Conservation (phyloP, 805 yeast genomes). For the Diddensiella transvaalensis region DNA sequence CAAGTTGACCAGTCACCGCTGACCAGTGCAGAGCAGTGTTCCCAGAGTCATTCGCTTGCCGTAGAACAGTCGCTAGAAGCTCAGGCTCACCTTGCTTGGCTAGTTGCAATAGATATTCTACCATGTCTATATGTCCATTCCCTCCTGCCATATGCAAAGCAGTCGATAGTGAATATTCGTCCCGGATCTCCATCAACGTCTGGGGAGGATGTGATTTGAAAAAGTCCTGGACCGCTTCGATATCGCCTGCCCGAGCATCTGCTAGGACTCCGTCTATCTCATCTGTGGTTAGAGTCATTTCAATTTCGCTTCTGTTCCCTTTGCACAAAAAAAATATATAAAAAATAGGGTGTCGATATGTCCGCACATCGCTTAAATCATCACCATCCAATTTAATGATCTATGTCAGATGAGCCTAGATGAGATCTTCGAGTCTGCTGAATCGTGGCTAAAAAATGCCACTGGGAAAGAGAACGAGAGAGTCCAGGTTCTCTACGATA, state of each 20-base stretch:
- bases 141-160: constrained; percentile 95
- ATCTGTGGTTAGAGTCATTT: constrained; percentile 44
- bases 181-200: constrained; percentile 53
- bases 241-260: constrained; percentile 85
- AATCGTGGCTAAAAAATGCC: constrained; percentile 17
- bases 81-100: constrained; percentile 36
- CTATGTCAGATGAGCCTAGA: constrained; percentile 12
- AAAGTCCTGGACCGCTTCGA: constrained; percentile 66
- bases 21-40: constrained; percentile 99
- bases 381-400: too few species aligned
- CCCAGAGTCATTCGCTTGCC: constrained; percentile 65
- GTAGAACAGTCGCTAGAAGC: constrained; percentile 39
- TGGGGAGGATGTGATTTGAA: constrained; percentile 43
- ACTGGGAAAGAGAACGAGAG: background rate
- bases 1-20: constrained; percentile 77
- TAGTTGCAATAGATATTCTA: constrained; percentile 41
- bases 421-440: constrained; percentile 12
- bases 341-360: too few species aligned
- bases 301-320: too few species aligned
- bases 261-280: constrained; percentile 78
- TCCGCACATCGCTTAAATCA: too few species aligned
- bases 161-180: constrained; percentile 63
- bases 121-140: constrained; percentile 77
- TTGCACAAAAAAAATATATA: too few species aligned
- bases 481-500: background rate